These are phyloP conservation scores for Tinospora cordifolia DNA, from an alignment of 164 flowering plant species.

Conservation along the genomic window DNA sequence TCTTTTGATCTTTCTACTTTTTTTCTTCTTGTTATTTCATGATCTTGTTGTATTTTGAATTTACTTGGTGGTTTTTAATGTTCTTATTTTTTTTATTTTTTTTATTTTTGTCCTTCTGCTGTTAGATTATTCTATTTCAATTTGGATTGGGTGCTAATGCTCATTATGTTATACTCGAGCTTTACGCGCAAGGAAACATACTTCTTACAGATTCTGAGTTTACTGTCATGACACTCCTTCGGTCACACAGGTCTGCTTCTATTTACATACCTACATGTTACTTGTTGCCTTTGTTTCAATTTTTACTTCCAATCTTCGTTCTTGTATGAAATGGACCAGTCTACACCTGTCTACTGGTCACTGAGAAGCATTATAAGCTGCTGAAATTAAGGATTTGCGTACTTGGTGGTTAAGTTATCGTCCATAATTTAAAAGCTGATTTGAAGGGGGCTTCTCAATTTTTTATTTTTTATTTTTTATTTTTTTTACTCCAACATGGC, in stretches of 20 bases:
- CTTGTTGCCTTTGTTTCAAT: too few species aligned
- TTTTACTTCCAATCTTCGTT: too few species aligned
- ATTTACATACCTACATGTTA: background rate
- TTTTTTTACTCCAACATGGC: too few species aligned
- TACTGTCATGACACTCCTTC: conserved; percentile 82
- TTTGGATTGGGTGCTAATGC: conserved; percentile 89
- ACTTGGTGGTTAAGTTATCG: too few species aligned
- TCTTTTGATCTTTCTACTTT: background rate
- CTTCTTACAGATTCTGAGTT: conserved; percentile 78
- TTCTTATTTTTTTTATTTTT: background rate
- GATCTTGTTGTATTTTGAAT: background rate
- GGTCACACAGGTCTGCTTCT: conserved; percentile 74
- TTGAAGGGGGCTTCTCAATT: too few species aligned
- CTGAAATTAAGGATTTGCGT: too few species aligned
- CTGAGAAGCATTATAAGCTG: too few species aligned
- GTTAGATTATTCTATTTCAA: conserved; percentile 80
- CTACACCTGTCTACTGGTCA: too few species aligned
- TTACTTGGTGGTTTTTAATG: background rate
- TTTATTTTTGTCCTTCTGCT: conserved; percentile 6
- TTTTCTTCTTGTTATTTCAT: background rate
- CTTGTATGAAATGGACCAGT: too few species aligned
- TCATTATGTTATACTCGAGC: conserved; percentile 80
- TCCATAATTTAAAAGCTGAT: too few species aligned
- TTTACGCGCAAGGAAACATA: conserved; percentile 94
- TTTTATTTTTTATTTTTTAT: too few species aligned